phyloP scores from a whole-genome alignment of 176 grass and related monocot species.

The Carex pumila region DNA sequence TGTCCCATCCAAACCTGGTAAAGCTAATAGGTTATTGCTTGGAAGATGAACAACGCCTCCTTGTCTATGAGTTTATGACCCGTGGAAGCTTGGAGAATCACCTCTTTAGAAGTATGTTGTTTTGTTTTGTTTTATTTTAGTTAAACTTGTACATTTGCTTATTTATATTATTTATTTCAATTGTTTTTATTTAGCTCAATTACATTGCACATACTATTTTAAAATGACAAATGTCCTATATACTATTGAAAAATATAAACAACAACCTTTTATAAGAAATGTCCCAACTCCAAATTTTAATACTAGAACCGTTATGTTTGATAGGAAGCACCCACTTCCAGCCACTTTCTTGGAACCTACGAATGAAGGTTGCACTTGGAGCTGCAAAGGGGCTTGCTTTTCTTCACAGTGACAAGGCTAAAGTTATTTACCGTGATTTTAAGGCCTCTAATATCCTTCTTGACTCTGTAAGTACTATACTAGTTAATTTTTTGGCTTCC shows the following conservation, averaged over 20 bases:
- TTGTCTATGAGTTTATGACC: slow-evolving; percentile 85
- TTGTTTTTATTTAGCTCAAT: background rate
- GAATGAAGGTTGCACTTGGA: slow-evolving; percentile 74
- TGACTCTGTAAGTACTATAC: slow-evolving; percentile 38
- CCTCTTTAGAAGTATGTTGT: slow-evolving; percentile 62
- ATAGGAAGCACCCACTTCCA: slow-evolving; percentile 58
- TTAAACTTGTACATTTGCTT: background rate
- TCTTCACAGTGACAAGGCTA: slow-evolving; percentile 71
- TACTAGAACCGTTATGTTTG: slow-evolving; percentile 9
- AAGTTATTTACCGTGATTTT: slow-evolving; percentile 87
- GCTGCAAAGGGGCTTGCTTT: slow-evolving; percentile 87
- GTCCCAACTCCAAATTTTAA: background rate
- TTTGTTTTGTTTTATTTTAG: background rate
- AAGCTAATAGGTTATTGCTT: slow-evolving; percentile 71
- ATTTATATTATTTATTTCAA: background rate
- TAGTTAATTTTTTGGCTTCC: background rate
- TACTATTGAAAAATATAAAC: slow-evolving; percentile 1
- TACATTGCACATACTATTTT: background rate
- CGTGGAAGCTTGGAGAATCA: slow-evolving; percentile 88
- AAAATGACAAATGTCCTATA: background rate
- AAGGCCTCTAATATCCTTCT: slow-evolving; percentile 83
- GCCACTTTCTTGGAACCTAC: slow-evolving; percentile 79
- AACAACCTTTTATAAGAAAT: background rate
- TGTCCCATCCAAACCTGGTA: slow-evolving; percentile 67
- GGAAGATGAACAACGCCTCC: slow-evolving; percentile 71